Percentiles rank a stretch among this genome's conserved stretches.
Evolutionary conservation across 2,329 filamentous ascomycete species (phyloP).

Genomic region (Aspergillus sojae): DNA sequence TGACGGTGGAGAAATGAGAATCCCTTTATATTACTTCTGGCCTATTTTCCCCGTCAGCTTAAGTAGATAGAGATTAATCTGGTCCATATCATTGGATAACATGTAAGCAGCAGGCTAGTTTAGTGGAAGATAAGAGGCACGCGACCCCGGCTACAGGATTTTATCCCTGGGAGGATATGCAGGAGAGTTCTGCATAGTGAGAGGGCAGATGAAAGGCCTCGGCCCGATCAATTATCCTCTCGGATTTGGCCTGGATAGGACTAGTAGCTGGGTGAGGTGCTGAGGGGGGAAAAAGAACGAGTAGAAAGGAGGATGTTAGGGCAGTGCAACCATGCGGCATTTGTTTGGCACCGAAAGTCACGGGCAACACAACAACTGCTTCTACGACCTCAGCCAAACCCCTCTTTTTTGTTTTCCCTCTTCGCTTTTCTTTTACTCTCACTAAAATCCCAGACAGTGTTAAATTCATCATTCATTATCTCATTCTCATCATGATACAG

Average conservation of each 20-base stretch:
- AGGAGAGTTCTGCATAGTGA: not conserved
- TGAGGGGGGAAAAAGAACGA: not conserved
- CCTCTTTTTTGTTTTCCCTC: not conserved
- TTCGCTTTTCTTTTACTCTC: not conserved
- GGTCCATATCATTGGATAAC: too few species aligned
- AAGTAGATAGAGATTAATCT: too few species aligned
- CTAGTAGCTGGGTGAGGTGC: not conserved
- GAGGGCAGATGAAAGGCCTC: not conserved
- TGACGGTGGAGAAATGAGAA: too few species aligned
- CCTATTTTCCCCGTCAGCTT: too few species aligned
- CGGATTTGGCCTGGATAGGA: not conserved
- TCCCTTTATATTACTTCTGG: too few species aligned
- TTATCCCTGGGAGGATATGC: not conserved
- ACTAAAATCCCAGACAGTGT: not conserved
- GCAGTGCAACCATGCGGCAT: not conserved
- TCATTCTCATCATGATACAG: conserved; percentile 4
- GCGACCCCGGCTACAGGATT: not conserved
- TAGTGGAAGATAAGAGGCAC: too few species aligned
- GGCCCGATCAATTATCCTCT: not conserved
- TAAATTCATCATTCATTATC: conserved; percentile 1
- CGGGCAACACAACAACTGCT: too few species aligned
- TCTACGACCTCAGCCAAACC: not conserved
- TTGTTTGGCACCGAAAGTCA: not conserved
- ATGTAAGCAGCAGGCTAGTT: too few species aligned
- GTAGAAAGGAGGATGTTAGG: not conserved